Evolutionary conservation across 2,329 filamentous ascomycete genomes (phyloP).

Genomic region (Albophoma yamanashiensis): DNA sequence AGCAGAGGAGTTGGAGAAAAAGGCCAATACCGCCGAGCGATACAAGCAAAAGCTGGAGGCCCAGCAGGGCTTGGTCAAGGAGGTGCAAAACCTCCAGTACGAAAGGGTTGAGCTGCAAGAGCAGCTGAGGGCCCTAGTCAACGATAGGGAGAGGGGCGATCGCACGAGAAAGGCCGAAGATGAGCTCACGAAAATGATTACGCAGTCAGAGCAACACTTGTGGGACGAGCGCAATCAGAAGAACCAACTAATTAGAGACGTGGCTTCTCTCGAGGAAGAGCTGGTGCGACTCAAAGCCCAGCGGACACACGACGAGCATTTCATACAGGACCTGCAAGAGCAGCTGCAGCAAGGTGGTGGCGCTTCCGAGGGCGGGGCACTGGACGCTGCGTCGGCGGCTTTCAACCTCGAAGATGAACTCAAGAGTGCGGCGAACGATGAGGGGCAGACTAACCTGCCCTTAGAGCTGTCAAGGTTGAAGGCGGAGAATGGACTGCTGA

Average conservation of each 20-base stretch:
- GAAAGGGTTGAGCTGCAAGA: constrained; percentile 43
- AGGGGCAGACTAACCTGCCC: constrained; percentile 27
- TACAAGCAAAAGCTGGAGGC: constrained; percentile 53
- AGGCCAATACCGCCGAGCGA: constrained; percentile 52
- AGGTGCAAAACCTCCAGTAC: constrained; percentile 43
- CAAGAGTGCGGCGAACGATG: constrained; percentile 32
- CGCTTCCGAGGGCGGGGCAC: constrained; percentile 8
- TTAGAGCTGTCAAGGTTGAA: constrained; percentile 48
- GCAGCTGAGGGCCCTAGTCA: constrained; percentile 27
- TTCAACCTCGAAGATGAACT: constrained; percentile 52
- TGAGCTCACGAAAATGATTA: constrained; percentile 29
- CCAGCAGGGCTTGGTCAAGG: constrained; percentile 42
- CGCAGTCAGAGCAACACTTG: constrained; percentile 28
- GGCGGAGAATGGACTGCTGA: constrained; percentile 50
- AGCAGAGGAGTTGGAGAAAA: constrained; percentile 47
- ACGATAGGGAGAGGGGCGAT: constrained; percentile 21
- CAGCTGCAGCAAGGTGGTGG: constrained; percentile 33
- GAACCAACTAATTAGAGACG: constrained; percentile 33
- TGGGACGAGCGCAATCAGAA: constrained; percentile 34
- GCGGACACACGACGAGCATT: constrained; percentile 38
- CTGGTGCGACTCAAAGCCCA: constrained; percentile 36
- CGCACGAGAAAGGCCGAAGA: constrained; percentile 26
- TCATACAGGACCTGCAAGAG: constrained; percentile 50
- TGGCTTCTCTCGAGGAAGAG: constrained; percentile 33
- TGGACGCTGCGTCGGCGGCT: constrained; percentile 8